Conservation (phyloP, 768 basidiomycete genomes). For the Podaxis sp. region DNA sequence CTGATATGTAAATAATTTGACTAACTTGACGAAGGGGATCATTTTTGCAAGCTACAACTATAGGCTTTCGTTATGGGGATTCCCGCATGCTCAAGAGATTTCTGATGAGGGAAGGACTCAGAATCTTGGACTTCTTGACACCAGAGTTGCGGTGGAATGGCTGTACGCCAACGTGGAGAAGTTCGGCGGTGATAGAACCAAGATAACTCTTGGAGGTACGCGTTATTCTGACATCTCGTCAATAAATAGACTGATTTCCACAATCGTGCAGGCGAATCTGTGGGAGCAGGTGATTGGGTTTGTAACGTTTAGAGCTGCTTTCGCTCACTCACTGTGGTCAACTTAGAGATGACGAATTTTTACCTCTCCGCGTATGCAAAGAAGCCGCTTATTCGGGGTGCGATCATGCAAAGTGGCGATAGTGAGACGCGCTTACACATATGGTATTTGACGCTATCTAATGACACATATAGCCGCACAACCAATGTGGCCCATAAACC, state of each 20-base stretch:
- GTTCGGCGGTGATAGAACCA: constrained; percentile 44
- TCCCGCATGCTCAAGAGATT: constrained; percentile 38
- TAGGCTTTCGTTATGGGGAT: constrained; percentile 36
- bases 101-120: constrained; percentile 29
- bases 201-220: constrained; percentile 42
- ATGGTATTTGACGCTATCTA: background rate
- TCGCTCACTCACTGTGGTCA: background rate
- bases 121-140: constrained; percentile 53
- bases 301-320: too few species aligned
- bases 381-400: constrained; percentile 30
- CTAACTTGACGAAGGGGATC: constrained; percentile 23
- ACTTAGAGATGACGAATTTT: constrained; percentile 31
- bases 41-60: constrained; percentile 35
- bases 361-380: constrained; percentile 29
- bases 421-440: constrained; percentile 19
- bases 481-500: constrained; percentile 31
- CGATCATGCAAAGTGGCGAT: constrained; percentile 33
- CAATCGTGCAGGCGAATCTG: constrained; percentile 26
- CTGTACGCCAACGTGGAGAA: constrained; percentile 36
- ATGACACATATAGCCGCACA: constrained; percentile 22
- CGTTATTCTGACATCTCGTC: background rate
- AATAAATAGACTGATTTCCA: background rate
- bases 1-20: background rate
- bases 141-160: constrained; percentile 43
- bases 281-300: constrained; percentile 27